Base-by-base conservation (phyloP, 1,139 yeast species). In the Trichomonascaceae sp. region DNA sequence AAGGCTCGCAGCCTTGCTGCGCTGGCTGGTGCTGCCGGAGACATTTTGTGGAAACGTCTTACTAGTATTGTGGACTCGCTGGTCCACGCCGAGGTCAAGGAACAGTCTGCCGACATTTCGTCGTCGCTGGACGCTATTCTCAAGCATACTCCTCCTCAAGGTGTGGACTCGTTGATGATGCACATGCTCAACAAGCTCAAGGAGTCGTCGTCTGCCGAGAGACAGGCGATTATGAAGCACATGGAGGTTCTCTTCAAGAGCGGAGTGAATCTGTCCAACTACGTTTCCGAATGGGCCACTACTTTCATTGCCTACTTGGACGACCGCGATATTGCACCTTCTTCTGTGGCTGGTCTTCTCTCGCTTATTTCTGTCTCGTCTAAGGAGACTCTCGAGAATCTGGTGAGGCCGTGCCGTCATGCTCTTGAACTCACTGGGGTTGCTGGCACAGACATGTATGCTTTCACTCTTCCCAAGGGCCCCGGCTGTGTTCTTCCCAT, bases 1-100 rank as follows among this genome's bases (percentile, higher is more conserved):
- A 85, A 87, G 59, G 93, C 95, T 15, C 67, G 69, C 37, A 94
- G 96, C 3, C 65, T 89, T 42, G 85, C 94, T 17, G 76, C 93
- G 0, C 68, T 92, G 52, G 93, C 95, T 0, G 74, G 80, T 34
- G 95, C 82, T 31, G 96, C 97, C 16, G 97, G 96, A 26, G 58
- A 73, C 34, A 85, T 94, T 1, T 63, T 87, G 44, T 76, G 76
- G 63, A 75, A 69, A 50, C 72, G 89, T 44, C 64, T 85, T 43
- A 65, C 82, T 0, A 59, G 73, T 16, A 80, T 87, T 42, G 70
- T 87, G 43, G 76, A 76, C 48, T 65, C 92, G 0, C 63, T 87
- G 43, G 74, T 84, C 17, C 72, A 70, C 37, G 75, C 85, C 18
- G 59, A 79, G 32, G 54, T 20, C 11, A 20, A 20, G 11, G 23